Evolutionary conservation across 108 stramenopile genomes (phyloP).

Genomic region (Fragilariopsis cylindrus): DNA sequence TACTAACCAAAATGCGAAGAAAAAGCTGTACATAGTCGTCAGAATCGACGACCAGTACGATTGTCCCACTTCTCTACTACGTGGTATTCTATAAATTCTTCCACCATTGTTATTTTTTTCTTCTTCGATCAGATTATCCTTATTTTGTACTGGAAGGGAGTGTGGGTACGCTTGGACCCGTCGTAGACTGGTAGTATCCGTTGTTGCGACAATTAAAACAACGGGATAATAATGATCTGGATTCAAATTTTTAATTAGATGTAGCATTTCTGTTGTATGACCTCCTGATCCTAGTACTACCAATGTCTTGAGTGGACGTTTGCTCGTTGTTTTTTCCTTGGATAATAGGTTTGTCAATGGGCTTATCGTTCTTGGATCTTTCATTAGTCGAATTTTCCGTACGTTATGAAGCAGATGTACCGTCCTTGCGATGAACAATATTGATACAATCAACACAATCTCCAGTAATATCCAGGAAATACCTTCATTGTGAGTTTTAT

Average conservation of each 20-base stretch:
- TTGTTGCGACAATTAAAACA: slow-evolving; percentile 59
- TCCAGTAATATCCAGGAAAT: too few relatives aligned
- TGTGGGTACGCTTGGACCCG: slow-evolving; percentile 45
- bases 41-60: slow-evolving; percentile 38
- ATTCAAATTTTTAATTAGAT: slow-evolving; percentile 58
- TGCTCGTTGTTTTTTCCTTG: not conserved
- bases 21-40: slow-evolving; percentile 56
- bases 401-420: not conserved
- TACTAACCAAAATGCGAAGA: slow-evolving; percentile 42
- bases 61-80: slow-evolving; percentile 79
- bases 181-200: slow-evolving; percentile 63
- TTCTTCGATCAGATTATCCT: not conserved
- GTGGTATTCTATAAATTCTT: slow-evolving; percentile 54
- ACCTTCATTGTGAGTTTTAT: too few relatives aligned
- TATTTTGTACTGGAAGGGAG: slow-evolving; percentile 3
- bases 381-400: not conserved
- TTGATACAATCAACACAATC: too few relatives aligned
- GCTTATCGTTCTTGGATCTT: slow-evolving; percentile 5
- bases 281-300: slow-evolving; percentile 87
- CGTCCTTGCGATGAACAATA: not conserved
- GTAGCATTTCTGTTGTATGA: slow-evolving; percentile 90
- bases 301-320: slow-evolving; percentile 52
- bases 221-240: slow-evolving; percentile 54
- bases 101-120: not conserved
- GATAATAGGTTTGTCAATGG: not conserved